Evolutionary conservation across 768 basidiomycete species (phyloP).

Genomic region (Amanita pseudoporphyria): DNA sequence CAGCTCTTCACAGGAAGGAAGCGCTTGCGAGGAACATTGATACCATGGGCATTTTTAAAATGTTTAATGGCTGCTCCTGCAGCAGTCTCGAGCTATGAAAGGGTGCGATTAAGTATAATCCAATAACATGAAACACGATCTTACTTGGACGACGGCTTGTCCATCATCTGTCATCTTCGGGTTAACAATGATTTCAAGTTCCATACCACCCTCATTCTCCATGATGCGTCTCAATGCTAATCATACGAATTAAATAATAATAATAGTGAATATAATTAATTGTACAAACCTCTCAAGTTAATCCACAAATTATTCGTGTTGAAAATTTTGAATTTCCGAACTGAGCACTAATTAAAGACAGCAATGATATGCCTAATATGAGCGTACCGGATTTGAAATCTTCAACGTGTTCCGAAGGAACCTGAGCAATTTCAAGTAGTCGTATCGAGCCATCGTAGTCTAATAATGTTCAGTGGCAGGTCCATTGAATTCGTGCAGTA

Average conservation of each 20-base stretch:
- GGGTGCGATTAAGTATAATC: neutral
- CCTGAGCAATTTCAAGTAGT: conserved; percentile 90
- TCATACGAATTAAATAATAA: neutral
- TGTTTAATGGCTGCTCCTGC: conserved; percentile 93
- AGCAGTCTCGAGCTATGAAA: conserved; percentile 70
- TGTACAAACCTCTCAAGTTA: conserved; percentile 53
- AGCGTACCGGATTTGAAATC: conserved; percentile 77
- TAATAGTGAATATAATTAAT: conserved; percentile 2
- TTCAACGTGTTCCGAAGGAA: conserved; percentile 86
- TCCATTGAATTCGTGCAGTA: neutral
- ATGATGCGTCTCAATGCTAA: conserved; percentile 84
- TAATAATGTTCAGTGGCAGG: conserved; percentile 11
- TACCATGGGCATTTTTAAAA: conserved; percentile 84
- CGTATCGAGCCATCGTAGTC: conserved; percentile 84
- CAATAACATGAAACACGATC: conserved; percentile 13
- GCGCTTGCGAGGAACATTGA: conserved; percentile 90
- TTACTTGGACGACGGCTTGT: conserved; percentile 70
- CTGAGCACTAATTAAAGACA: conserved; percentile 20
- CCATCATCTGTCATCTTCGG: conserved; percentile 83
- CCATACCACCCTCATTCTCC: conserved; percentile 69
- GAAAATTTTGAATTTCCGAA: conserved; percentile 91
- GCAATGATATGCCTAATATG: neutral
- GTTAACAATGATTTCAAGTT: conserved; percentile 94
- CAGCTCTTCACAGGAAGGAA: conserved; percentile 91
- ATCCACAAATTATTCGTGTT: conserved; percentile 83